These are phyloP conservation scores for Hypoxylon sp. DNA, from an alignment of 2,329 filamentous ascomycete species.

Conservation along the genomic window DNA sequence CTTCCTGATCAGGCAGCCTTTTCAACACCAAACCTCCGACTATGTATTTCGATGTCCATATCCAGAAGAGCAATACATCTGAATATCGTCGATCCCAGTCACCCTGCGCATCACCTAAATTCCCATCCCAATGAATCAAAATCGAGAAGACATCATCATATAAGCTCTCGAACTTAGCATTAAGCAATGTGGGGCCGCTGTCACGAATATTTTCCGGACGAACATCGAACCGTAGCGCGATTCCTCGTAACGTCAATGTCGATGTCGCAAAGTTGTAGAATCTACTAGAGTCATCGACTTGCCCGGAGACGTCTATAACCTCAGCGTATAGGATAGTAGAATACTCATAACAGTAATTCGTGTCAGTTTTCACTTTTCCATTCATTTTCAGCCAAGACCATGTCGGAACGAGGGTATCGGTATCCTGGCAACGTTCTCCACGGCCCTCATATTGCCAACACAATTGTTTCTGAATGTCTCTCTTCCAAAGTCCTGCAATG, in stretches of 20 bases:
- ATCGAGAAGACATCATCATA: not conserved
- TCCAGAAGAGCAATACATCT: not conserved
- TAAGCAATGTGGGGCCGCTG: not conserved
- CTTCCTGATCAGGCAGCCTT: not conserved
- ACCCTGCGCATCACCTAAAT: not conserved
- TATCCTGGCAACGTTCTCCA: not conserved
- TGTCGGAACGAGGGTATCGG: not conserved
- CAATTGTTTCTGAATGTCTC: not conserved
- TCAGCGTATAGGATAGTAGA: too few relatives aligned
- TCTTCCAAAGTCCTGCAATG: not conserved
- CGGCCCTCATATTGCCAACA: not conserved
- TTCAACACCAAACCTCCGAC: not conserved
- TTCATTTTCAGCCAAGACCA: constrained; percentile 5
- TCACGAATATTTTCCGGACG: not conserved
- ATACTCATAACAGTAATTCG: not conserved
- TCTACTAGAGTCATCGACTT: not conserved
- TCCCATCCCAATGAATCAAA: not conserved
- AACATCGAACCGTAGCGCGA: not conserved
- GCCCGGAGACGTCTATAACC: not conserved
- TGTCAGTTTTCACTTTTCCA: not conserved
- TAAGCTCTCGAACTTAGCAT: not conserved
- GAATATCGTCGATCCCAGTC: not conserved
- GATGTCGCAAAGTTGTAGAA: not conserved
- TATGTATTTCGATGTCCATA: not conserved
- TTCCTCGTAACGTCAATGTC: not conserved